Conservation (phyloP, 768 basidiomycete genomes). For the Tylopilus plumbeoviolaceoides region DNA sequence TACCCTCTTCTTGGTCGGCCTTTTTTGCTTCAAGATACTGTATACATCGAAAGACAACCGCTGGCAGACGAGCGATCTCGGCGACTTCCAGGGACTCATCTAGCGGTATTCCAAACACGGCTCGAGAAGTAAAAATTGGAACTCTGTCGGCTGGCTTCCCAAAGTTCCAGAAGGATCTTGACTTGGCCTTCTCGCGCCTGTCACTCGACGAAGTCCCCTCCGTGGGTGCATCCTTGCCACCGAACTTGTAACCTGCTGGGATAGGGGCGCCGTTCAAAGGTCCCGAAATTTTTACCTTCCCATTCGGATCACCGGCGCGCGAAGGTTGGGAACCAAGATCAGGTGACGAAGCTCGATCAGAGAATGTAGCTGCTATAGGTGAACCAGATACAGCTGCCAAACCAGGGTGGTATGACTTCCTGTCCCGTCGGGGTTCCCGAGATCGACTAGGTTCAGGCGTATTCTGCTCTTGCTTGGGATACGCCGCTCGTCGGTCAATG, state of each 20-base stretch:
- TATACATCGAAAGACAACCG: conserved; percentile 92
- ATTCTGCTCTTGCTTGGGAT: conserved; percentile 37
- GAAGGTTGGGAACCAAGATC: conserved; percentile 49
- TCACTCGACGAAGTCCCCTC: conserved; percentile 48
- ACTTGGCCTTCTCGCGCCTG: conserved; percentile 88
- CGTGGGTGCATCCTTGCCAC: conserved; percentile 59
- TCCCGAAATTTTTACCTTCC: conserved; percentile 83
- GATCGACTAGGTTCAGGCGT: conserved; percentile 54
- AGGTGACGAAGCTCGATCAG: conserved; percentile 38
- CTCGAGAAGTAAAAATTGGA: conserved; percentile 47
- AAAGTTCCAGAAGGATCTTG: conserved; percentile 91
- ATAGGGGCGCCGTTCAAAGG: conserved; percentile 83
- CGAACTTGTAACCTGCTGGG: conserved; percentile 88
- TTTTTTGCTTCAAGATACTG: conserved; percentile 92
- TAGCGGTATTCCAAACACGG: conserved; percentile 86
- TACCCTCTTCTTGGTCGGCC: conserved; percentile 96
- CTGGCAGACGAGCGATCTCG: conserved; percentile 86
- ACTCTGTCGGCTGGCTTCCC: conserved; percentile 54
- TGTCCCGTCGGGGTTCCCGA: conserved; percentile 47
- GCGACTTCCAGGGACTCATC: conserved; percentile 87
- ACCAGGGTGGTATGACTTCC: conserved; percentile 64
- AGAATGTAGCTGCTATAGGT: conserved; percentile 34
- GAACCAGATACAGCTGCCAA: conserved; percentile 48
- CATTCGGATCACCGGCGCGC: conserved; percentile 50
- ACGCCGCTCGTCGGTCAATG: conserved; percentile 37